These are phyloP conservation scores for Skeletonema potamos DNA, from an alignment of 108 stramenopile genomes.

Conservation along the genomic window DNA sequence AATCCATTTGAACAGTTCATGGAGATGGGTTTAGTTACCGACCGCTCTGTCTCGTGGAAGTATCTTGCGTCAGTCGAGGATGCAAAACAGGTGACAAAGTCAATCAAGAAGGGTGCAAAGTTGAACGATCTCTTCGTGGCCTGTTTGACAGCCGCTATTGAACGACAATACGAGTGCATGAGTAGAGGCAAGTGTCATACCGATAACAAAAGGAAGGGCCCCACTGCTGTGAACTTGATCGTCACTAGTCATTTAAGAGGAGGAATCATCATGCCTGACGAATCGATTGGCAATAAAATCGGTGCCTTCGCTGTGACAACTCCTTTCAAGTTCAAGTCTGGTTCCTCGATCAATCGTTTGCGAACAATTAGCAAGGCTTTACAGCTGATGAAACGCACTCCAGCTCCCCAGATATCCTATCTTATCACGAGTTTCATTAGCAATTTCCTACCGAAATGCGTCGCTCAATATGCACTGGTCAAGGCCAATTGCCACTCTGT, in stretches of 20 bases:
- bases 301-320: conserved; percentile 1
- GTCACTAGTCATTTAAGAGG: conserved; percentile 14
- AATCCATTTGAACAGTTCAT: conserved; percentile 34
- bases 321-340: background rate
- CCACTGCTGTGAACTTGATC: conserved; percentile 8
- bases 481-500: conserved; percentile 17
- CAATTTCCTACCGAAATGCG: background rate
- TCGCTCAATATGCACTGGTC: conserved; percentile 14
- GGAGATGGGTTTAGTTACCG: background rate
- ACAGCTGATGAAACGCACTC: conserved; percentile 1
- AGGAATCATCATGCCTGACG: conserved; percentile 2
- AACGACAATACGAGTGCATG: conserved; percentile 10
- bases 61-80: conserved; percentile 20
- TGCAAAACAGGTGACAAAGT: conserved; percentile 20
- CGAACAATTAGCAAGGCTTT: background rate
- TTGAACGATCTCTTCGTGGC: conserved; percentile 35
- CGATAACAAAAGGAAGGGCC: background rate
- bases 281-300: conserved; percentile 22
- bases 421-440: conserved; percentile 17
- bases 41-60: conserved; percentile 23
- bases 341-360: conserved; percentile 1
- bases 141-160: conserved; percentile 4
- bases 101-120: conserved; percentile 7
- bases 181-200: background rate
- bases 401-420: conserved; percentile 27